Evolutionary conservation across 2,329 filamentous ascomycete genomes (phyloP), one percentile per base, ranked within the genome.

Genomic region (Fusarium subtropicale): DNA sequence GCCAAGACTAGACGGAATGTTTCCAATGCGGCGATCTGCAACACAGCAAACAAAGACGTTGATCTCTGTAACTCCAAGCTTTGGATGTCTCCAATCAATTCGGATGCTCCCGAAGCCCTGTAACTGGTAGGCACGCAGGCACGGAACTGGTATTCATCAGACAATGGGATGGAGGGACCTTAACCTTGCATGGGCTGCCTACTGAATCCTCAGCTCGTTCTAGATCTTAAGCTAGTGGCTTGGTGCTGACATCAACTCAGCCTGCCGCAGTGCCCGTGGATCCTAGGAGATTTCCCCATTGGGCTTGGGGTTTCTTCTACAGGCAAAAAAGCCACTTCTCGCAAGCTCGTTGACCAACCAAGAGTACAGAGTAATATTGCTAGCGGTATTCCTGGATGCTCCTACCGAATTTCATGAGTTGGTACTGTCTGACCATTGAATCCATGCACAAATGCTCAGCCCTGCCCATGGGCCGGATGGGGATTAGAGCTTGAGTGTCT

Each of bases 381-480:
- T 20, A 20, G n/a, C 6, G 36, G 36, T 20, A 39, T 39, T 20
- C 36, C 8, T 38, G n/a, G 36, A n/a, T 12, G 10, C 18, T 20
- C 36, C 36, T 38, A 38, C n/a, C 36, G n/a, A 39, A 20, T 20
- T 39, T 20, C 36, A 39, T 20, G 36, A 39, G 36, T 20, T 39
- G 36, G 11, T 20, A 20, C n/a, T 13, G 39, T 41, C 41, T 24
- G 38, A 48, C 31, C 63, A 42, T 47, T 31, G 33, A 47, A 39
- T 47, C 63, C 65, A 67, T 60, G 58, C 55, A 60, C 31, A 36
- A 64, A 48, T 57, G 51, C 66, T 68, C 50, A 52, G 66, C 66
- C 66, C 47, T 31, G 50, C 16, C 38, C 30, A 34, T n/a, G 46
- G 53, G 30, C 66, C 60, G 66, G 55, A 68, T 68, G 60, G 33